Conservation (phyloP, 2,329 filamentous ascomycete genomes). For the Diaporthe destruens region DNA sequence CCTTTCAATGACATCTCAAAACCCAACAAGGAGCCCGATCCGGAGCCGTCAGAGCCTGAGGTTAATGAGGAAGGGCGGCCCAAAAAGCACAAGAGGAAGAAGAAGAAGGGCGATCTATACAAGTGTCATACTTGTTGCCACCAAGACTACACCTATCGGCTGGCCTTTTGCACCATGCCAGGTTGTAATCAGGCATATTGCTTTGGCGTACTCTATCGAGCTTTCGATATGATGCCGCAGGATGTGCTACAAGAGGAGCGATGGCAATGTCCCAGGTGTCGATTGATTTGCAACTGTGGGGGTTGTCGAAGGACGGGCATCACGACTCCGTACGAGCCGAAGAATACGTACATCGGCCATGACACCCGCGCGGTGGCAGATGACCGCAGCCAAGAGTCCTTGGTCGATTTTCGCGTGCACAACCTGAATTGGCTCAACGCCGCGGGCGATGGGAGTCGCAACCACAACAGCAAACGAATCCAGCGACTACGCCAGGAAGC, state of each 20-base stretch:
- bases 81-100: constrained; percentile 69
- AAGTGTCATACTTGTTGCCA: constrained; percentile 87
- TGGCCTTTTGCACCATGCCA: constrained; percentile 79
- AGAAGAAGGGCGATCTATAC: constrained; percentile 66
- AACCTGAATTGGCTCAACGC: constrained; percentile 86
- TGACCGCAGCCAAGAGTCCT: constrained; percentile 86
- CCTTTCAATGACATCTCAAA: constrained; percentile 88
- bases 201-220: constrained; percentile 92
- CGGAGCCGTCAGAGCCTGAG: constrained; percentile 64
- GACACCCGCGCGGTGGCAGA: constrained; percentile 93
- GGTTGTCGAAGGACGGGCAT: constrained; percentile 75
- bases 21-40: constrained; percentile 62
- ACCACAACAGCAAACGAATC: constrained; percentile 69
- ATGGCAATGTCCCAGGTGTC: constrained; percentile 92
- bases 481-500: constrained; percentile 68
- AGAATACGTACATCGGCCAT: constrained; percentile 88
- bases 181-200: constrained; percentile 85
- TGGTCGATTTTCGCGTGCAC: constrained; percentile 91
- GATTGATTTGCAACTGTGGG: constrained; percentile 88
- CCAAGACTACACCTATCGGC: constrained; percentile 85
- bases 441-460: constrained; percentile 68
- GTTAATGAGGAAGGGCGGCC: constrained; percentile 73
- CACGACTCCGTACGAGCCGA: constrained; percentile 86
- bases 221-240: constrained; percentile 91
- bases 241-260: constrained; percentile 81